Conservation (phyloP, 2,329 filamentous ascomycete genomes). For the Emergomyces orientalis region DNA sequence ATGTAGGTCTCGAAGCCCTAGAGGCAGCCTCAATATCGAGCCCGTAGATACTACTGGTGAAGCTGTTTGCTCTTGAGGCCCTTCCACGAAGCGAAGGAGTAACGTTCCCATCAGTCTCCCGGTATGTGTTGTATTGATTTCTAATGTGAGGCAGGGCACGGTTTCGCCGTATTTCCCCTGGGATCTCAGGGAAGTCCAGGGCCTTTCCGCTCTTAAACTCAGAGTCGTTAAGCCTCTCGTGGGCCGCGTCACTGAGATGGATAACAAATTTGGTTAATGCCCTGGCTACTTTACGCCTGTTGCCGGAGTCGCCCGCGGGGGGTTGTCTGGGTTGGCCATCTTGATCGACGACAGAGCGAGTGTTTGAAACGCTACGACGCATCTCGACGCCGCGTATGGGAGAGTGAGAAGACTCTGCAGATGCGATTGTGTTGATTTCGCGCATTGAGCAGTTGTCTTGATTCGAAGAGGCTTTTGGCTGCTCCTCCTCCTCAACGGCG, state of each 20-base stretch:
- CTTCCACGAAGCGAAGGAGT: conserved; percentile 1
- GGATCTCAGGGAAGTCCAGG: conserved; percentile 47
- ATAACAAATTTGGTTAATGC: conserved; percentile 37
- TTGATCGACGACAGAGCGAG: not conserved
- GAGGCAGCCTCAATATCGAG: conserved; percentile 17
- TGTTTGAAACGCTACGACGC: not conserved
- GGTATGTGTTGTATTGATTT: conserved; percentile 31
- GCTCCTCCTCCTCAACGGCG: conserved; percentile 17
- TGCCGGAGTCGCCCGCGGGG: conserved; percentile 22
- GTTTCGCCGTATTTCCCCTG: conserved; percentile 45
- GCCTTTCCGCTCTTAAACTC: conserved; percentile 42
- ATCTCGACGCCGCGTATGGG: not conserved
- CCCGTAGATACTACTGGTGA: conserved; percentile 26
- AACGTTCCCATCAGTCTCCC: conserved; percentile 4
- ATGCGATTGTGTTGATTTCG: not conserved
- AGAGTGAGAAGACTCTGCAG: not conserved
- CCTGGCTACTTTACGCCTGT: conserved; percentile 37
- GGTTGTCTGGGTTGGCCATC: conserved; percentile 12
- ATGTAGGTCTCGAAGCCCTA: conserved; percentile 12
- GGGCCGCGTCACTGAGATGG: conserved; percentile 41
- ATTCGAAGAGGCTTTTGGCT: conserved; percentile 7
- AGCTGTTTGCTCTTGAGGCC: conserved; percentile 33
- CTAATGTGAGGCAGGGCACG: conserved; percentile 31
- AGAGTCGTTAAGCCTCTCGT: conserved; percentile 42
- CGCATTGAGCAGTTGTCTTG: conserved; percentile 23